phyloP scores from a whole-genome alignment of 2,329 filamentous ascomycete species.

The Fusarium napiforme region DNA sequence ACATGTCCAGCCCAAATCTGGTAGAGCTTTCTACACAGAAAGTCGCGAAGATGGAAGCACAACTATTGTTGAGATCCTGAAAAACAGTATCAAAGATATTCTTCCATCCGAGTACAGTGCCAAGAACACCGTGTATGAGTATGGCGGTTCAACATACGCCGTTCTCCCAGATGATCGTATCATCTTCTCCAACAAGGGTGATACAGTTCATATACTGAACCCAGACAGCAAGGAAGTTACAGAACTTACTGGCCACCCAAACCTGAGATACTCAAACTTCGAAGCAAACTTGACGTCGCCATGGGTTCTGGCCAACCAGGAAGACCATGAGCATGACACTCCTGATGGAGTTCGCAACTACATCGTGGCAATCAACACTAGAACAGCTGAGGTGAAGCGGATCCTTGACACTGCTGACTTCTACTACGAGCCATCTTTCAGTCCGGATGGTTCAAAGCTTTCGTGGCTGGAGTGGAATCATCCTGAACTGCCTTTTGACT shows the following conservation, averaged over 20 bases:
- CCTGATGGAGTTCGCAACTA: constrained; percentile 51
- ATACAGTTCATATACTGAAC: constrained; percentile 56
- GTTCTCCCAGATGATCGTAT: constrained; percentile 54
- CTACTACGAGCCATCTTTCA: constrained; percentile 62
- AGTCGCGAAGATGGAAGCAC: constrained; percentile 53
- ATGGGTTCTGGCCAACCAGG: constrained; percentile 63
- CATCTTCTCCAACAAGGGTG: constrained; percentile 59
- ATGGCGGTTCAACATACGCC: constrained; percentile 60
- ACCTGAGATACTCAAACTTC: constrained; percentile 60
- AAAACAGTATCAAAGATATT: constrained; percentile 51
- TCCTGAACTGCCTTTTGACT: constrained; percentile 63
- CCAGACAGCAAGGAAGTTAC: constrained; percentile 50
- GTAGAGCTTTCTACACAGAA: constrained; percentile 53
- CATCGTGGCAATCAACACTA: constrained; percentile 54
- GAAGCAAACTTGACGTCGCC: constrained; percentile 51
- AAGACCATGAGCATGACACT: constrained; percentile 57
- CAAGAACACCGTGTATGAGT: constrained; percentile 61
- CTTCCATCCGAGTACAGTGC: constrained; percentile 58
- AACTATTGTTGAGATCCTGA: constrained; percentile 56
- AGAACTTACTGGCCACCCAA: constrained; percentile 46
- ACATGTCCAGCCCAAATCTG: constrained; percentile 40
- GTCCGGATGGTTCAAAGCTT: constrained; percentile 56
- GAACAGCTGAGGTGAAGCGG: constrained; percentile 54
- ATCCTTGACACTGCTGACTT: constrained; percentile 61
- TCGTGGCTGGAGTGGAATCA: constrained; percentile 67